These are phyloP conservation scores for Phaeotremella skinneri DNA, from an alignment of 768 basidiomycete genomes.

Conservation along the genomic window DNA sequence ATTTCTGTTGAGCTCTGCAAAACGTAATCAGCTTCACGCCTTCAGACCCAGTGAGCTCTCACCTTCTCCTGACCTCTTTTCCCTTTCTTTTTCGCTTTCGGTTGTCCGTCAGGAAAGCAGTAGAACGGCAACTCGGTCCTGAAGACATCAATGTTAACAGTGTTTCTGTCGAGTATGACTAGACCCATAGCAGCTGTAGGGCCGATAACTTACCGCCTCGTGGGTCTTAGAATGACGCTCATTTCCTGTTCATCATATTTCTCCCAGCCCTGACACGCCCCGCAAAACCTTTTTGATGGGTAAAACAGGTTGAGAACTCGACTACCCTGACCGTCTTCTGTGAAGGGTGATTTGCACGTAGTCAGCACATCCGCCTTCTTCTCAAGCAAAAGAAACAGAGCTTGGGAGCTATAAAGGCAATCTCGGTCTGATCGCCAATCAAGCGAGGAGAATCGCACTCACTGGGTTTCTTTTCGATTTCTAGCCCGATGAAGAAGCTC, in stretches of 20 bases:
- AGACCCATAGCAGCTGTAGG: not conserved
- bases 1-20: constrained; percentile 20
- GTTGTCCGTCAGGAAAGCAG: constrained; percentile 45
- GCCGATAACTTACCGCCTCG: constrained; percentile 67
- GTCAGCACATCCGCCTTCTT: not conserved
- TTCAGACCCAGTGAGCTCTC: constrained; percentile 8
- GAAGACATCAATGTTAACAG: not conserved
- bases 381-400: not conserved
- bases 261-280: constrained; percentile 93
- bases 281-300: constrained; percentile 91
- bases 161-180: not conserved
- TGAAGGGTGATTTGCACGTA: not conserved
- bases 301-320: constrained; percentile 92
- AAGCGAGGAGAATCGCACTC: constrained; percentile 49
- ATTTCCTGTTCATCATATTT: constrained; percentile 86
- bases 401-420: not conserved
- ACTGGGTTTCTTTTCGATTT: constrained; percentile 88
- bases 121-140: constrained; percentile 43
- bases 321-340: constrained; percentile 74
- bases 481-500: constrained; percentile 94
- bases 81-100: constrained; percentile 45
- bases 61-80: constrained; percentile 39
- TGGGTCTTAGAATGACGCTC: constrained; percentile 91
- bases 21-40: constrained; percentile 1
- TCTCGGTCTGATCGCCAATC: constrained; percentile 12